Evolutionary conservation across 306 rosid species (phyloP).

Genomic region (Quercus dentata): DNA sequence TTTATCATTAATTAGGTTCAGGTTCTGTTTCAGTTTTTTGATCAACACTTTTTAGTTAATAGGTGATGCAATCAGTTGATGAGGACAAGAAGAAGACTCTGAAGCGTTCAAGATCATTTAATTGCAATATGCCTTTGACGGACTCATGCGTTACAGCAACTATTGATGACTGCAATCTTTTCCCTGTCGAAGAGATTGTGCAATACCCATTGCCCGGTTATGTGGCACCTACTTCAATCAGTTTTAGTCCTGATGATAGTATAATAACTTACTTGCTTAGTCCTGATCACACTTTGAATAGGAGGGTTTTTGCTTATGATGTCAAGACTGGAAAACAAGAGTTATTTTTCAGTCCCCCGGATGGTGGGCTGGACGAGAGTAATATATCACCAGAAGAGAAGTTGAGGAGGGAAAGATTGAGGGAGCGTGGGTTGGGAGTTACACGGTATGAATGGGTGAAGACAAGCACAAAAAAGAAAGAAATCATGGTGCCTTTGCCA

Average conservation of each 20-base stretch:
- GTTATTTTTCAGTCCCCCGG: conserved; percentile 76
- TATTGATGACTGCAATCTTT: conserved; percentile 51
- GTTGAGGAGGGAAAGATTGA: conserved; percentile 92
- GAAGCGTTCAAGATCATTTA: conserved; percentile 57
- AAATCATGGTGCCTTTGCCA: conserved; percentile 90
- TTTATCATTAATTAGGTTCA: conserved; percentile 16
- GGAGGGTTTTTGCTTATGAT: conserved; percentile 65
- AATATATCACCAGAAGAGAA: conserved; percentile 86
- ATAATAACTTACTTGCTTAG: conserved; percentile 66
- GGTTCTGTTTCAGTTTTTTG: conserved; percentile 32
- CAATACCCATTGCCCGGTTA: conserved; percentile 93
- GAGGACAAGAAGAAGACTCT: conserved; percentile 57
- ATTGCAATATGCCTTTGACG: conserved; percentile 67
- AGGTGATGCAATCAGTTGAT: conserved; percentile 78
- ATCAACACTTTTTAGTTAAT: conserved; percentile 19
- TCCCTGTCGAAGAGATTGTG: conserved; percentile 86
- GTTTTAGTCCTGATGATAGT: conserved; percentile 80
- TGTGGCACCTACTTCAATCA: conserved; percentile 66
- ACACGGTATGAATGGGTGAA: conserved; percentile 95
- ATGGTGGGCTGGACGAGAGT: conserved; percentile 90
- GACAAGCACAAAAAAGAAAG: conserved; percentile 54
- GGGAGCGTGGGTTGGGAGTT: conserved; percentile 95
- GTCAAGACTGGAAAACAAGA: conserved; percentile 56
- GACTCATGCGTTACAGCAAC: conserved; percentile 46
- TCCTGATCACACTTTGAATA: conserved; percentile 71